phyloP scores from a whole-genome alignment of 805 yeast genomes.

The Nematodospora valgi region DNA sequence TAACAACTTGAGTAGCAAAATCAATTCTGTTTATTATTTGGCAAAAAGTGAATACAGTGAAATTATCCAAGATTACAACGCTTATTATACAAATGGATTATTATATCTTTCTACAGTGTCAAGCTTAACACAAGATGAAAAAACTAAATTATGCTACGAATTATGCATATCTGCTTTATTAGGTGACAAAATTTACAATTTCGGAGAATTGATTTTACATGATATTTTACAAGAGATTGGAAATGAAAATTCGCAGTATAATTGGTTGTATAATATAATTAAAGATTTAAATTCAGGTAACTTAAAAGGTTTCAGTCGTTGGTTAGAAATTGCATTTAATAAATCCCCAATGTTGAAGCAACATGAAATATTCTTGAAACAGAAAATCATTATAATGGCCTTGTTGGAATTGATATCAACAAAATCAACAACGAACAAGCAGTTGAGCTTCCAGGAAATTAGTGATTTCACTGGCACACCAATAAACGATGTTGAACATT shows the following conservation, averaged over 20 bases:
- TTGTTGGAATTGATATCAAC: constrained; percentile 81
- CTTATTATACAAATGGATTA: constrained; percentile 76
- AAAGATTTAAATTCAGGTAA: constrained; percentile 76
- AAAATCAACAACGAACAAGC: constrained; percentile 71
- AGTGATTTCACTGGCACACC: constrained; percentile 63
- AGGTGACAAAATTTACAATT: constrained; percentile 90
- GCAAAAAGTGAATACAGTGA: constrained; percentile 76
- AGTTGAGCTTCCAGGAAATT: constrained; percentile 69
- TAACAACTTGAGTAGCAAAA: constrained; percentile 41
- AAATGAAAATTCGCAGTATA: constrained; percentile 42
- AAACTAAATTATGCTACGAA: constrained; percentile 58
- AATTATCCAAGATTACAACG: constrained; percentile 71
- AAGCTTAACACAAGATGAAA: constrained; percentile 34
- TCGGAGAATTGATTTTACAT: constrained; percentile 91
- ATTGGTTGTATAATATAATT: constrained; percentile 73
- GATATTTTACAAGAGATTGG: constrained; percentile 62
- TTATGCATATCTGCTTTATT: constrained; percentile 81
- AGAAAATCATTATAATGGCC: constrained; percentile 90
- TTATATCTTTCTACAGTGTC: constrained; percentile 71
- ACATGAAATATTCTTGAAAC: constrained; percentile 68
- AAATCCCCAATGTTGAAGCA: constrained; percentile 54
- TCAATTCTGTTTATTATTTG: constrained; percentile 80
- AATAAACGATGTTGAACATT: constrained; percentile 77
- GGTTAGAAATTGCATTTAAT: constrained; percentile 34
- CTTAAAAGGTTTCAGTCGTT: constrained; percentile 57